These are phyloP conservation scores for Saposhnikovia divaricata DNA, from an alignment of 129 eudicot genomes.

Conservation along the genomic window DNA sequence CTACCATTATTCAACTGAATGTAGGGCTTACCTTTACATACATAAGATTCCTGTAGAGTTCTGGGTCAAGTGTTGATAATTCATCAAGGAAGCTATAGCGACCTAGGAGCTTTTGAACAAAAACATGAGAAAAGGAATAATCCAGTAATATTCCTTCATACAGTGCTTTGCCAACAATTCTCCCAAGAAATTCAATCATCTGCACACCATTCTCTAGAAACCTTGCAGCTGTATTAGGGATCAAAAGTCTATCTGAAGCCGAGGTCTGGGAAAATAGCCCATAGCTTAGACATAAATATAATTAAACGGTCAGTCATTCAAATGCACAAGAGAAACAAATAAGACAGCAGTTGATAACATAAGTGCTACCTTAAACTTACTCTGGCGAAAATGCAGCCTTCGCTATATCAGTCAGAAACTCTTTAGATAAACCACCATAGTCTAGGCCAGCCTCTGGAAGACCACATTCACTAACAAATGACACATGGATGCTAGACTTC, in stretches of 20 bases:
- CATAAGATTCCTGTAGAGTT: slow-evolving; percentile 93
- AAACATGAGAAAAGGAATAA: slow-evolving; percentile 87
- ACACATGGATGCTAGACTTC: slow-evolving; percentile 86
- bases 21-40: slow-evolving; percentile 65
- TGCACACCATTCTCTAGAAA: slow-evolving; percentile 64
- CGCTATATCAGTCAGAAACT: slow-evolving; percentile 87
- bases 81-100: slow-evolving; percentile 97
- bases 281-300: slow-evolving; percentile 38
- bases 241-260: slow-evolving; percentile 79
- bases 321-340: neutral
- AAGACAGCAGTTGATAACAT: neutral
- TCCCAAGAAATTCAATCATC: slow-evolving; percentile 94
- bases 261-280: slow-evolving; percentile 89
- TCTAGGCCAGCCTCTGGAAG: slow-evolving; percentile 98
- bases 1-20: neutral
- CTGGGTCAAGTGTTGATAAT: slow-evolving; percentile 83
- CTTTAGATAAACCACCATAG: slow-evolving; percentile 94
- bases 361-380: slow-evolving; percentile 34
- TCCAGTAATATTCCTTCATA: slow-evolving; percentile 95
- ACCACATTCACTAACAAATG: slow-evolving; percentile 98
- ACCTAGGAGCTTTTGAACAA: slow-evolving; percentile 88
- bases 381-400: slow-evolving; percentile 84
- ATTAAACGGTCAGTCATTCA: neutral
- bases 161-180: slow-evolving; percentile 94
- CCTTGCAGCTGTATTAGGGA: slow-evolving; percentile 81